Evolutionary conservation across 108 stramenopile species (phyloP).

Genomic region (Fistulifera pelliculosa): DNA sequence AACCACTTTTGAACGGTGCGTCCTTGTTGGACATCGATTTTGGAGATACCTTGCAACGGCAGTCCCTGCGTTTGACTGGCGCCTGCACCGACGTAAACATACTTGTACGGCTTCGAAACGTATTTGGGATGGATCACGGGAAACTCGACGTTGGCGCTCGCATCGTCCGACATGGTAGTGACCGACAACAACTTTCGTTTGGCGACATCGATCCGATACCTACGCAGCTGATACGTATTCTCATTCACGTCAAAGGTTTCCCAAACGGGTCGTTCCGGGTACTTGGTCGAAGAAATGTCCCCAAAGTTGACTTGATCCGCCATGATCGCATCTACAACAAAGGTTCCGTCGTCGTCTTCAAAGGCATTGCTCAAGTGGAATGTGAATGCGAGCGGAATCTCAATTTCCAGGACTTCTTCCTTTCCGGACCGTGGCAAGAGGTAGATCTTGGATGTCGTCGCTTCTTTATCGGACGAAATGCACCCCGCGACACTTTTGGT

Average conservation of each 20-base stretch:
- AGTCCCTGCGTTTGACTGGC: not conserved
- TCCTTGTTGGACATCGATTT: slow-evolving; percentile 13
- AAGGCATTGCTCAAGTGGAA: slow-evolving; percentile 43
- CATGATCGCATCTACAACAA: slow-evolving; percentile 30
- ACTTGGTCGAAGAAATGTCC: not conserved
- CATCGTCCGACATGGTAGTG: slow-evolving; percentile 4
- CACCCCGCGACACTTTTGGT: slow-evolving; percentile 14
- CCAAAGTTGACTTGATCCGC: slow-evolving; percentile 13
- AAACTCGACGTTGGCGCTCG: slow-evolving; percentile 18
- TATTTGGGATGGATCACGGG: slow-evolving; percentile 21
- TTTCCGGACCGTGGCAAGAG: slow-evolving; percentile 19
- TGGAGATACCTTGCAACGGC: slow-evolving; percentile 14
- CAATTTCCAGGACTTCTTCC: slow-evolving; percentile 15
- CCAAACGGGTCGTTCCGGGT: slow-evolving; percentile 19
- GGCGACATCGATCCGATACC: slow-evolving; percentile 15
- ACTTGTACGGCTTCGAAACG: slow-evolving; percentile 17
- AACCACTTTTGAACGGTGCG: slow-evolving; percentile 10
- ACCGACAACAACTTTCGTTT: slow-evolving; percentile 2
- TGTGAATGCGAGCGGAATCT: slow-evolving; percentile 18
- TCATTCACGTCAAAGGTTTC: slow-evolving; percentile 11
- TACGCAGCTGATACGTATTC: slow-evolving; percentile 6
- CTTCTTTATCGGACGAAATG: slow-evolving; percentile 23
- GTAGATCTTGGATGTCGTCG: slow-evolving; percentile 7
- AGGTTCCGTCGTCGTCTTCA: slow-evolving; percentile 32
- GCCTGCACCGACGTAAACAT: slow-evolving; percentile 18